Conservation (phyloP, 1,284 basidiomycete species). For the Melampsora abietis-canadensis region DNA sequence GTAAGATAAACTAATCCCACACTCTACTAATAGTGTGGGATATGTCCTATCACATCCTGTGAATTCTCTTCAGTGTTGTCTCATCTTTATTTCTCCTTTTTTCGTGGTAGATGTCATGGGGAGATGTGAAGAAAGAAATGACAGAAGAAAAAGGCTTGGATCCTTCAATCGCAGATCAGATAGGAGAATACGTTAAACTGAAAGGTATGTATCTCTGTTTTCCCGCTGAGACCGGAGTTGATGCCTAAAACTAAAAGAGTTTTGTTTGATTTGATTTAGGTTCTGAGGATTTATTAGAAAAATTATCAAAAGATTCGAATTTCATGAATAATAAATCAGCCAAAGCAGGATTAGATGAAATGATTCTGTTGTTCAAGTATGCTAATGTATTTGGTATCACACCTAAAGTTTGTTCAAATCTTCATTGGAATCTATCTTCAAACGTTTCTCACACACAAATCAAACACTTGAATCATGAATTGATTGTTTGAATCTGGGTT, state of each 20-base stretch:
- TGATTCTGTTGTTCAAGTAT: slow-evolving; percentile 79
- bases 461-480: background rate
- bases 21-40: too few species aligned
- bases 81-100: background rate
- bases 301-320: slow-evolving; percentile 66
- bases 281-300: slow-evolving; percentile 72
- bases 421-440: background rate
- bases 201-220: slow-evolving; percentile 63
- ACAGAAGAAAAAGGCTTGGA: slow-evolving; percentile 88
- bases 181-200: slow-evolving; percentile 92
- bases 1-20: slow-evolving; percentile 56
- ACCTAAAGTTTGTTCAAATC: slow-evolving; percentile 61
- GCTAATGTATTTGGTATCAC: slow-evolving; percentile 75
- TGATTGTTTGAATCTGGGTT: background rate
- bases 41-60: too few species aligned
- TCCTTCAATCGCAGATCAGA: slow-evolving; percentile 79
- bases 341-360: slow-evolving; percentile 82
- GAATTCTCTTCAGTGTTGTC: background rate
- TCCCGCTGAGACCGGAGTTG: too few species aligned
- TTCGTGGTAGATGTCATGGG: slow-evolving; percentile 69
- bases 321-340: slow-evolving; percentile 72
- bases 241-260: background rate
- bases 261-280: slow-evolving; percentile 57
- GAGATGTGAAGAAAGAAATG: slow-evolving; percentile 93
- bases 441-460: too few species aligned